Conservation (phyloP, 2,329 filamentous ascomycete species). For the Penicillium oxalicum region DNA sequence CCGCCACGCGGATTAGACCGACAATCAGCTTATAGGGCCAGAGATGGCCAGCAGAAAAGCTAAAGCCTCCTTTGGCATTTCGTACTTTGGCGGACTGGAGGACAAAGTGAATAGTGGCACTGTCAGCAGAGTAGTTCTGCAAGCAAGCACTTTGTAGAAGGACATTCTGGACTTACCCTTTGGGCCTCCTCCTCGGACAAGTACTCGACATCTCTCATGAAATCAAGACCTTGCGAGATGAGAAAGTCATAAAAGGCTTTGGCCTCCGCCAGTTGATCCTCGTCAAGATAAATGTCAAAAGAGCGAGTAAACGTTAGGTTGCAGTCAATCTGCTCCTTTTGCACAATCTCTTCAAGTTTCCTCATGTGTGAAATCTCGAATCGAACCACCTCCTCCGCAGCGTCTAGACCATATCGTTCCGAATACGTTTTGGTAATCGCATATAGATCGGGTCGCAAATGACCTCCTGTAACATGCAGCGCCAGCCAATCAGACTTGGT, state of each 20-base stretch:
- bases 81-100: conserved; percentile 27
- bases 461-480: conserved; percentile 22
- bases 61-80: conserved; percentile 30
- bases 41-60: conserved; percentile 28
- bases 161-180: conserved; percentile 4
- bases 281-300: conserved; percentile 37
- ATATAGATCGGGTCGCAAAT: conserved; percentile 39
- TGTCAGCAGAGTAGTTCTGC: not conserved
- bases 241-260: conserved; percentile 24
- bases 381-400: conserved; percentile 33
- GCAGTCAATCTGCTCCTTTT: conserved; percentile 40
- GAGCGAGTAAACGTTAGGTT: conserved; percentile 37
- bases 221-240: conserved; percentile 18
- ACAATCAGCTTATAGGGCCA: conserved; percentile 74
- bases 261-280: conserved; percentile 21
- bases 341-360: conserved; percentile 35
- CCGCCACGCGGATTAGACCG: conserved; percentile 32
- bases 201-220: conserved; percentile 26
- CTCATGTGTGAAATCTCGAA: conserved; percentile 39
- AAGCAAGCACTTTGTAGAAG: too few species aligned
- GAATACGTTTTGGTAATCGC: conserved; percentile 30
- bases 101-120: not conserved
- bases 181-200: conserved; percentile 16
- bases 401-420: conserved; percentile 29
- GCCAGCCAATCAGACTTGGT: not conserved